These are phyloP conservation scores for Hypericum androsaemum DNA, from an alignment of 345 rosid species.

Conservation along the genomic window DNA sequence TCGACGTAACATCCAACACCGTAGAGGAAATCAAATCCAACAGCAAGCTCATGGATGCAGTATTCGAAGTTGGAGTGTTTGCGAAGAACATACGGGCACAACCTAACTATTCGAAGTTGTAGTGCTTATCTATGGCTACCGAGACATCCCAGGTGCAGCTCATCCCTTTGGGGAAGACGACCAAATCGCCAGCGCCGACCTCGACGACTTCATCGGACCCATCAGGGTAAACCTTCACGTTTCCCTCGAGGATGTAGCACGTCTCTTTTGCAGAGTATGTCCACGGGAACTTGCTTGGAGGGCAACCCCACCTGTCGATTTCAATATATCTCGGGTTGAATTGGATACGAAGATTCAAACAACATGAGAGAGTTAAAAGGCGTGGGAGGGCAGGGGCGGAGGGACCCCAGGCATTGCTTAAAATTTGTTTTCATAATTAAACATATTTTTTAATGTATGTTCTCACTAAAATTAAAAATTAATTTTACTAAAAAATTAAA, in stretches of 20 bases:
- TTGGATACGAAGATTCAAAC: no score
- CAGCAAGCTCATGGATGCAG: no score
- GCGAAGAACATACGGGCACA: no score
- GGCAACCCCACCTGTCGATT: conserved; percentile 79
- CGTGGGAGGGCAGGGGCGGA: neutral
- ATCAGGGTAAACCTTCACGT: conserved; percentile 67
- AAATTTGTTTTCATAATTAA: no score
- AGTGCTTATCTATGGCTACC: conserved; percentile 78
- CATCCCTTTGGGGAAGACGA: conserved; percentile 82
- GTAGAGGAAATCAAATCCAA: no score
- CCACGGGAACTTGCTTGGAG: conserved; percentile 93
- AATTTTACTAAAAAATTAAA: no score
- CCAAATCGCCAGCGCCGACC: conserved; percentile 74
- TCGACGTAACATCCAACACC: no score
- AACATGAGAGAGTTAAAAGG: no score
- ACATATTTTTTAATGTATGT: no score
- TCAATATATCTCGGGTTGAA: neutral
- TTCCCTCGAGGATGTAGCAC: conserved; percentile 61
- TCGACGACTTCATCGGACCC: conserved; percentile 64
- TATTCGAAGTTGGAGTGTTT: no score
- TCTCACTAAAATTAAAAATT: no score
- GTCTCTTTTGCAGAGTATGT: conserved; percentile 68
- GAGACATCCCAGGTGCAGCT: conserved; percentile 94
- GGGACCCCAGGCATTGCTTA: no score
- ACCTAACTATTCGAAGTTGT: conserved; percentile 36